These are phyloP conservation scores for Syzygium oleosum DNA, from an alignment of 345 rosid genomes.

Conservation along the genomic window DNA sequence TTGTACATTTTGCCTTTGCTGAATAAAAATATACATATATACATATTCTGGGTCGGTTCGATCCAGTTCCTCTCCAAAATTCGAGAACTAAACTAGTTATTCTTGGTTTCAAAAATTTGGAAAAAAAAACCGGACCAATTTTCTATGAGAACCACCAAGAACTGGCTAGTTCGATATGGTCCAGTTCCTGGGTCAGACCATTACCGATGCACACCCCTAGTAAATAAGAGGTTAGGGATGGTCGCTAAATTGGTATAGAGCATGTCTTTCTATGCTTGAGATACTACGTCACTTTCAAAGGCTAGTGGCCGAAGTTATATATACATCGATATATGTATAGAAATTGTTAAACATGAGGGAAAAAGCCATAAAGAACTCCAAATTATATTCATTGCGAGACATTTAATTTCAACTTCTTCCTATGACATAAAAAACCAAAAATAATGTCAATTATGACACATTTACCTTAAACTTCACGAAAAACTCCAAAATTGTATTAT, in stretches of 20 bases:
- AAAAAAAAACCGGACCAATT: too few species aligned
- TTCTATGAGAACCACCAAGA: neutral
- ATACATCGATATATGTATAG: neutral
- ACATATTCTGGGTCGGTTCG: neutral
- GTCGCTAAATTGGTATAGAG: neutral
- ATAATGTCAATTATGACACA: too few species aligned
- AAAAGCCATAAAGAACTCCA: too few species aligned
- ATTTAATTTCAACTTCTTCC: too few species aligned
- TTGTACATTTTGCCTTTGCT: neutral
- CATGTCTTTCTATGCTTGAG: neutral
- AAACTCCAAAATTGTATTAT: too few species aligned
- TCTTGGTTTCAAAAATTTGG: too few species aligned
- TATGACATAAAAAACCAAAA: too few species aligned
- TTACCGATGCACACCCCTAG: neutral
- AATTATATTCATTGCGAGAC: too few species aligned
- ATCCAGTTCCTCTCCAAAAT: accelerated
- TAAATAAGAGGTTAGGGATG: neutral
- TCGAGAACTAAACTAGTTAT: too few species aligned
- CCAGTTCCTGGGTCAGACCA: accelerated
- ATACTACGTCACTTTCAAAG: neutral
- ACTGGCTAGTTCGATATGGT: accelerated
- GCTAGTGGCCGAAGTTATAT: neutral
- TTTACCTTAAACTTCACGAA: too few species aligned
- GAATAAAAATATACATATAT: neutral
- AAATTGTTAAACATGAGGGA: neutral